Evolutionary conservation across 116 monocot species (phyloP).

Genomic region (Cymodocea nodosa): DNA sequence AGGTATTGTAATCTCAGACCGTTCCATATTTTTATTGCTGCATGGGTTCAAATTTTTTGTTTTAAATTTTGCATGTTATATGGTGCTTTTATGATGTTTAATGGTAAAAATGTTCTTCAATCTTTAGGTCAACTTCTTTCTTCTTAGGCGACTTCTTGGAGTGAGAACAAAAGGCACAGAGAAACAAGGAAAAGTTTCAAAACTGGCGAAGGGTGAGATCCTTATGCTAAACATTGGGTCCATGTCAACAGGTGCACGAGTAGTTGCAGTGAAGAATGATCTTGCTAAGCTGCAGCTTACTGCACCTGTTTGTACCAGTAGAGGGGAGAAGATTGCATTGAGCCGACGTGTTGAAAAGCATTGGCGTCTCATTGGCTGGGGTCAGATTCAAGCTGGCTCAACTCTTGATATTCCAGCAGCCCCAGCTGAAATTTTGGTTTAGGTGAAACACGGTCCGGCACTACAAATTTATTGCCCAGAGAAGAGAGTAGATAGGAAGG

Average conservation of each 20-base stretch:
- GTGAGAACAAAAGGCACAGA: constrained; percentile 92
- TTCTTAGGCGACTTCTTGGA: constrained; percentile 79
- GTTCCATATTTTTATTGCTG: neutral
- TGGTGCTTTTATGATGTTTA: neutral
- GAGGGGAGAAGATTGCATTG: constrained; percentile 89
- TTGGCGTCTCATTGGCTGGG: constrained; percentile 98
- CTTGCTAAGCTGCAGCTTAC: constrained; percentile 87
- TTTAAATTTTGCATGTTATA: too few species aligned
- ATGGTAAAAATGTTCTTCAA: neutral
- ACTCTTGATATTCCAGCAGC: constrained; percentile 64
- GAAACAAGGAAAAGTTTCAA: constrained; percentile 88
- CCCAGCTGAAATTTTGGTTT: constrained; percentile 14
- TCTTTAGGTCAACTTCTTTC: constrained; percentile 81
- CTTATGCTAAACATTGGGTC: constrained; percentile 97
- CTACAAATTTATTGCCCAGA: neutral
- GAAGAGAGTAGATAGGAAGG: neutral
- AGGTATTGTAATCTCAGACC: constrained; percentile 25
- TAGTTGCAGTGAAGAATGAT: constrained; percentile 84
- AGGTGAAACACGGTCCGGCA: neutral
- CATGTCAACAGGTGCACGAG: constrained; percentile 88
- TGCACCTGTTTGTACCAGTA: constrained; percentile 88
- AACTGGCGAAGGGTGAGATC: constrained; percentile 74
- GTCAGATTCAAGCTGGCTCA: constrained; percentile 87
- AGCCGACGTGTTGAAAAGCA: constrained; percentile 97
- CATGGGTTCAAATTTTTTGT: neutral